Evolutionary conservation across 2,329 filamentous ascomycete species (phyloP).

Genomic region (Akanthomyces lecanii): DNA sequence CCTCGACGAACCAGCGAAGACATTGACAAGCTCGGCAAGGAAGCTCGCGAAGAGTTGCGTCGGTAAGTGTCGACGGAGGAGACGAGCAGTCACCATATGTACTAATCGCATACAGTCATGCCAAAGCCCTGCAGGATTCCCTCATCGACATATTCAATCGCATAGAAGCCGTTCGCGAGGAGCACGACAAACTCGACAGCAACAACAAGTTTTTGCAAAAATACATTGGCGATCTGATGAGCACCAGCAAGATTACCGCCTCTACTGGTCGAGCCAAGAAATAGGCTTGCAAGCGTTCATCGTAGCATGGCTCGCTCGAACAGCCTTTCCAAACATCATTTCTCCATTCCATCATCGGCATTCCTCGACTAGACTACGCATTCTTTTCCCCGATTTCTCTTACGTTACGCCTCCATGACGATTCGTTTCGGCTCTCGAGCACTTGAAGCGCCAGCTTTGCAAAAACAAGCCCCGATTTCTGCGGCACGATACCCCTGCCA

Average conservation of each 20-base stretch:
- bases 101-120: constrained; percentile 59
- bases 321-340: neutral
- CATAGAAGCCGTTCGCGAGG: constrained; percentile 88
- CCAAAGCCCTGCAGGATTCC: constrained; percentile 82
- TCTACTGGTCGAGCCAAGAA: constrained; percentile 51
- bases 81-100: constrained; percentile 16
- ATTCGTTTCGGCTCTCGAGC: constrained; percentile 8
- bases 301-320: neutral
- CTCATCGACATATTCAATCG: constrained; percentile 86
- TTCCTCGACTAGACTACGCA: neutral
- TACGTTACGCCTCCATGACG: neutral
- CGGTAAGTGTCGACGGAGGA: constrained; percentile 37
- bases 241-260: constrained; percentile 69
- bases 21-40: constrained; percentile 78
- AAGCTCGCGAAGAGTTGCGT: constrained; percentile 65
- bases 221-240: constrained; percentile 95
- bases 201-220: constrained; percentile 98
- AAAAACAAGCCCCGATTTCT: constrained; percentile 3
- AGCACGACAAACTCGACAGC: constrained; percentile 93
- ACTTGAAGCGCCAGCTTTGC: constrained; percentile 14
- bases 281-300: constrained; percentile 29
- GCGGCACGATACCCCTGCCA: constrained; percentile 16
- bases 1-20: constrained; percentile 87
- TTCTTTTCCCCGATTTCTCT: neutral
- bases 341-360: neutral